Evolutionary conservation across 1,284 basidiomycete species (phyloP), one percentile per base, ranked within the genome.

Genomic region (Apiotrichum laibachii): DNA sequence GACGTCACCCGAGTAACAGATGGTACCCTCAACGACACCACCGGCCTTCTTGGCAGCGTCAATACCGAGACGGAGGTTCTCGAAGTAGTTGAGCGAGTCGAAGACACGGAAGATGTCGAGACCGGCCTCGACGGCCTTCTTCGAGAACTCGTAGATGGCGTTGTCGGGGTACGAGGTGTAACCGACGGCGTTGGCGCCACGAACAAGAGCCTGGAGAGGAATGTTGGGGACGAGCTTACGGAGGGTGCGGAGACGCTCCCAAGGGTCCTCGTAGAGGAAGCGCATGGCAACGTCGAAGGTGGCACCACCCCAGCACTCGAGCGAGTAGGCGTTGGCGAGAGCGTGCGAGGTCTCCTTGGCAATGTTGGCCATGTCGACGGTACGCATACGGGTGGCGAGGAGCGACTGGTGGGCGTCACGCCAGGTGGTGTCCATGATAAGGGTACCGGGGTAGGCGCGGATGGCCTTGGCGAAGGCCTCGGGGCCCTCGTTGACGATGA

Each of bases 61-160:
- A 69, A 99, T 99, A 77, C 93, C 93, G 66, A 97, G 86, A 77
- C 85, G 88, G 88, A 97, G 89, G 88, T 96, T 81, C 85, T 92
- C 93, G 65, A 97, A 88, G 79, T 97, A 97, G 82, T 98, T 98
- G 80, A 99, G 82, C 50, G 96, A 99, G 80, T 99, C 96, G 71
- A 99, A 99, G 58, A 99, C 93, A 78, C 96, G 86, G 90, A 99
- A 99, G 75, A 99, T 99, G 81, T 99, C 96, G 50, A 99, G 85
- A 77, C 96, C 96, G 68, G 95, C 96, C 82, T 99, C 94, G 33
- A 99, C 95, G 21, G 96, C 96, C 80, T 96, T 82, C 83, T 92
- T 94, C 61, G 89, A 93, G 82, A 95, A 95, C 77, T 99, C 96
- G 80, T 99, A 99, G 80, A 99, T 98, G 64, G 92, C 94, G 72